Evolutionary conservation across 345 rosid genomes (phyloP).

Genomic region (Mallotus nudiflorus): DNA sequence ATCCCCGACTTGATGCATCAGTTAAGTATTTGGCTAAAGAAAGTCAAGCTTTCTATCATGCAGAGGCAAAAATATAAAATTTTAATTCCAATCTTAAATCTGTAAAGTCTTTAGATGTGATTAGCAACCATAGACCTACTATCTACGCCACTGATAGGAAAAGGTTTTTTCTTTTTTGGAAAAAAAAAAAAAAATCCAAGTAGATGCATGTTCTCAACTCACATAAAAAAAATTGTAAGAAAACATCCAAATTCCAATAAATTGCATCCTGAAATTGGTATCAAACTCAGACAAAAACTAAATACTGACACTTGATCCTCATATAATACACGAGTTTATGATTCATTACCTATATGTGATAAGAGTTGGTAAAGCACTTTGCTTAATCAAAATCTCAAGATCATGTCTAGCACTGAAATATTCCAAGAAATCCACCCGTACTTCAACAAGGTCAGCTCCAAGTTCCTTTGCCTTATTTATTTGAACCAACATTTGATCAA

Average conservation of each 20-base stretch:
- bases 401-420: constrained; percentile 47
- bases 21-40: not conserved
- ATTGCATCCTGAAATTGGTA: not conserved
- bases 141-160: not conserved
- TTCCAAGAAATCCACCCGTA: constrained; percentile 56
- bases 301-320: not conserved
- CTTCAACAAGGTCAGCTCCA: constrained; percentile 62
- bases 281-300: not conserved
- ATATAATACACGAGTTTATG: not conserved
- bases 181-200: not conserved
- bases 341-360: constrained; percentile 49
- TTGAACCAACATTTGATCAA: constrained; percentile 45
- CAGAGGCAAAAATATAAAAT: not conserved
- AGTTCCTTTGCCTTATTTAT: constrained; percentile 47
- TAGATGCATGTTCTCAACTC: not conserved
- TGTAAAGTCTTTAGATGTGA: too few species aligned
- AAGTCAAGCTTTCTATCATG: not conserved
- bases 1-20: not conserved
- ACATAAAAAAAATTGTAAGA: not conserved
- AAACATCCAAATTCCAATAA: not conserved
- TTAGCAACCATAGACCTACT: too few species aligned
- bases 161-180: too few species aligned
- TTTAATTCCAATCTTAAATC: not conserved
- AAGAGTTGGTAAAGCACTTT: constrained; percentile 57
- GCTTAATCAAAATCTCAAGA: constrained; percentile 50